A percentile compares a stretch with the other conserved stretches of the same genome.
Conservation (phyloP, 768 basidiomycete genomes). For the Gymnopilus junonius region DNA sequence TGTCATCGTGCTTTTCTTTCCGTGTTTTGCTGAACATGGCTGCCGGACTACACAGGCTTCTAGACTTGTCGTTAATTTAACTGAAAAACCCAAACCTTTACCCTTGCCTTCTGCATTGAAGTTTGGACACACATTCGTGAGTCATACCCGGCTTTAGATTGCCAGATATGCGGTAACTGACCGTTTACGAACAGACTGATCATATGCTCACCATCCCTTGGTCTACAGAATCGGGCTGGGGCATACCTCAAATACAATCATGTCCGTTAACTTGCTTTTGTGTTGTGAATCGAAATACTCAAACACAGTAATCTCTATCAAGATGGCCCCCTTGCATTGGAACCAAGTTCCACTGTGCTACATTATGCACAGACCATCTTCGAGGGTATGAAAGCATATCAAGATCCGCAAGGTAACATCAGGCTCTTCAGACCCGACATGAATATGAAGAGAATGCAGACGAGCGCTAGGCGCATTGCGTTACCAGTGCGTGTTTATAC, state of each 20-base stretch:
- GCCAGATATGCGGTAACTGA: slow-evolving; percentile 3
- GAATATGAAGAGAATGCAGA: slow-evolving; percentile 98
- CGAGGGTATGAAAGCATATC: slow-evolving; percentile 96
- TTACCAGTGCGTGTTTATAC: slow-evolving; percentile 58
- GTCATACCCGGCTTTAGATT: slow-evolving; percentile 27
- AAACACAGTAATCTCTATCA: slow-evolving; percentile 6
- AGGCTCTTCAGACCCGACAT: slow-evolving; percentile 93
- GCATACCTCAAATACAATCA: slow-evolving; percentile 77
- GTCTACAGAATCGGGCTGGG: slow-evolving; percentile 79
- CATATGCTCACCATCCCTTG: slow-evolving; percentile 88
- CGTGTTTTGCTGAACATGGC: not conserved
- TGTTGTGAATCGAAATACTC: not conserved
- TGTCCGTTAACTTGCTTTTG: slow-evolving; percentile 52
- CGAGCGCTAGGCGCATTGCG: slow-evolving; percentile 76
- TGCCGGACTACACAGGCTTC: slow-evolving; percentile 45
- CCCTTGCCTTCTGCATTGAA: slow-evolving; percentile 72
- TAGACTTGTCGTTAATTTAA: slow-evolving; percentile 52
- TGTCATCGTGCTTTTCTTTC: not conserved
- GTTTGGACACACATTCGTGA: slow-evolving; percentile 87
- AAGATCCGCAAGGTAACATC: slow-evolving; percentile 70
- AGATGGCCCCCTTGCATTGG: slow-evolving; percentile 77
- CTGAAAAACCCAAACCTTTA: slow-evolving; percentile 55
- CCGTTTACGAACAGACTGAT: slow-evolving; percentile 61
- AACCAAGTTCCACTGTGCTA: slow-evolving; percentile 81
- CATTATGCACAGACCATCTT: slow-evolving; percentile 94